Evolutionary conservation across 768 basidiomycete genomes (phyloP).

Genomic region (Leccinum obscurum): DNA sequence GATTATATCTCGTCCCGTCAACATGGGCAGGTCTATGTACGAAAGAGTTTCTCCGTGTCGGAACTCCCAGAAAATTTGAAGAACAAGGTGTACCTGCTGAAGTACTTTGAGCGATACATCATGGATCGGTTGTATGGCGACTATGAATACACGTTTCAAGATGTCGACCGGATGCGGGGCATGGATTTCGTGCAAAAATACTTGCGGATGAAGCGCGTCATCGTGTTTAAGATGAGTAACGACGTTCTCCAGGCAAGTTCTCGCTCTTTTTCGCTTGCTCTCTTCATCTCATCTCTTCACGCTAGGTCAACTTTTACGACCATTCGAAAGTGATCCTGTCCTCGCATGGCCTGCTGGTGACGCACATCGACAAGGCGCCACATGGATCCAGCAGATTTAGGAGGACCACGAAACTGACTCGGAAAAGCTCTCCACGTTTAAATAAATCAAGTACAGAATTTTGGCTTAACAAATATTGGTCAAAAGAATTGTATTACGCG

Average conservation of each 20-base stretch:
- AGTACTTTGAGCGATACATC: constrained; percentile 94
- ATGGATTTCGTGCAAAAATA: constrained; percentile 98
- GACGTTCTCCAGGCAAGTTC: too few relatives aligned
- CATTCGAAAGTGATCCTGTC: constrained; percentile 94
- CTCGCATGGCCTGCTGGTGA: constrained; percentile 72
- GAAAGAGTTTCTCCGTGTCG: constrained; percentile 68
- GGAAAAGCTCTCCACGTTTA: background rate
- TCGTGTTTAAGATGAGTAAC: constrained; percentile 70
- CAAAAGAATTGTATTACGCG: background rate
- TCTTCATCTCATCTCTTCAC: background rate
- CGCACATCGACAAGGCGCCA: constrained; percentile 48
- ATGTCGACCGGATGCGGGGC: constrained; percentile 64
- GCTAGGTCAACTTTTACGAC: constrained; percentile 97
- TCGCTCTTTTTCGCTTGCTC: too few relatives aligned
- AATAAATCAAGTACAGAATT: background rate
- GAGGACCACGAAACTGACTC: too few relatives aligned
- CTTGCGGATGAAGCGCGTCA: constrained; percentile 94
- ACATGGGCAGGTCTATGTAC: constrained; percentile 65
- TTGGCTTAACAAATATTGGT: background rate
- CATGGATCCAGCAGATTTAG: too few relatives aligned
- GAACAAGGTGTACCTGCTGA: constrained; percentile 88
- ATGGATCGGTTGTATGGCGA: constrained; percentile 86
- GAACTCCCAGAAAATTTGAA: constrained; percentile 81
- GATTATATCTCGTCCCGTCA: constrained; percentile 80
- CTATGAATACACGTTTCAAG: constrained; percentile 79